A percentile compares a stretch with the other conserved stretches of the same genome.
These are phyloP conservation scores for Datisca glomerata DNA, from an alignment of 306 rosid genomes.

Conservation along the genomic window DNA sequence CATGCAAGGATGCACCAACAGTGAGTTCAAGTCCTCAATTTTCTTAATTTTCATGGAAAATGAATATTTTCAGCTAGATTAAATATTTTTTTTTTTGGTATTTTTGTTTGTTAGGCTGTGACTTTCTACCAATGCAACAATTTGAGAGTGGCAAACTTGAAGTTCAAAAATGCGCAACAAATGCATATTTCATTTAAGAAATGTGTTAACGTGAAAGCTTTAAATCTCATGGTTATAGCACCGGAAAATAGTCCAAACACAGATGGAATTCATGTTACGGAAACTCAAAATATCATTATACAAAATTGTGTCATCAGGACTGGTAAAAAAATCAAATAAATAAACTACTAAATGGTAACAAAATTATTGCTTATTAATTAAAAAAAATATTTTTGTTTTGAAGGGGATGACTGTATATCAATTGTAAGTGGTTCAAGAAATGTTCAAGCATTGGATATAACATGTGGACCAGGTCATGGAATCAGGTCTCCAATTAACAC, in stretches of 20 bases:
- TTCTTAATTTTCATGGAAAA: neutral
- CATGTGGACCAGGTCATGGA: slow-evolving; percentile 95
- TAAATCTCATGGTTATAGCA: slow-evolving; percentile 33
- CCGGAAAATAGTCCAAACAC: slow-evolving; percentile 79
- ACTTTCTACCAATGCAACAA: slow-evolving; percentile 41
- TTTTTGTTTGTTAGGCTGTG: slow-evolving; percentile 42
- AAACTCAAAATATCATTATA: slow-evolving; percentile 31
- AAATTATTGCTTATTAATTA: neutral
- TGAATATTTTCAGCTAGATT: neutral
- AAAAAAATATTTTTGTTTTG: neutral
- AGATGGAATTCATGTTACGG: slow-evolving; percentile 78
- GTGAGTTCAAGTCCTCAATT: slow-evolving; percentile 27
- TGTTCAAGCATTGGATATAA: slow-evolving; percentile 34
- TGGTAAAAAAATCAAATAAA: slow-evolving; percentile 24
- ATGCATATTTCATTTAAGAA: slow-evolving; percentile 48
- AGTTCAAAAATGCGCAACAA: slow-evolving; percentile 47
- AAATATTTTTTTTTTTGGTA: neutral
- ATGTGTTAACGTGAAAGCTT: slow-evolving; percentile 38
- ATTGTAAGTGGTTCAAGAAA: slow-evolving; percentile 69
- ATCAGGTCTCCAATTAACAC: slow-evolving; percentile 36
- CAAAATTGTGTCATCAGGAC: slow-evolving; percentile 38
- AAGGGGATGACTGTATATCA: slow-evolving; percentile 91
- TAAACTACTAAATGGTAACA: neutral
- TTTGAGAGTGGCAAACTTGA: slow-evolving; percentile 29
- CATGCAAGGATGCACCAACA: slow-evolving; percentile 59